A percentile compares a stretch with the other conserved stretches of the same genome.
phyloP scores from a whole-genome alignment of 2,329 filamentous ascomycete species.

The Pleomassaria siparia region DNA sequence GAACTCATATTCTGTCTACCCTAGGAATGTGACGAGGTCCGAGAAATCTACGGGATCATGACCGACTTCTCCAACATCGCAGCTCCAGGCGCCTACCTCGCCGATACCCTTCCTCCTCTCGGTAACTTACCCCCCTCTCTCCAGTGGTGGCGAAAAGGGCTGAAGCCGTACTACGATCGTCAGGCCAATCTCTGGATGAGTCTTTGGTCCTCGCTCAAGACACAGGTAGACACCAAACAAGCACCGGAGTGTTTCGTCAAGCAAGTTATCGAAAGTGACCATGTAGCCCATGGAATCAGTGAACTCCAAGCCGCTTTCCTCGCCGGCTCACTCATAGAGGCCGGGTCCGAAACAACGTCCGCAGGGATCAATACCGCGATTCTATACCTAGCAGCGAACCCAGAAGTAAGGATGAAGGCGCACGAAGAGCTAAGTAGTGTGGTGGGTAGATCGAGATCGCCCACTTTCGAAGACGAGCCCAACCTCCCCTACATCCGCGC shows the following conservation, averaged over 20 bases:
- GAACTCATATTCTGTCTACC: too few relatives aligned
- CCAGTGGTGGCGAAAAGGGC: constrained; percentile 34
- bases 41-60: constrained; percentile 38
- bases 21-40: constrained; percentile 38
- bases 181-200: constrained; percentile 39
- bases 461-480: constrained; percentile 48
- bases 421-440: constrained; percentile 25
- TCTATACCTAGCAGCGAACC: constrained; percentile 32
- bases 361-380: constrained; percentile 39
- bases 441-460: constrained; percentile 18
- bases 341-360: constrained; percentile 44
- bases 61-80: constrained; percentile 34
- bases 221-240: constrained; percentile 33
- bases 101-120: constrained; percentile 33
- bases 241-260: constrained; percentile 42
- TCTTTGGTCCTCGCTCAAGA: constrained; percentile 30
- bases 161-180: constrained; percentile 32
- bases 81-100: constrained; percentile 33
- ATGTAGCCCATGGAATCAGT: constrained; percentile 42
- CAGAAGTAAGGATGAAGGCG: constrained; percentile 19
- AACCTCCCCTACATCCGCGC: constrained; percentile 43
- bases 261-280: constrained; percentile 34
- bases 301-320: constrained; percentile 41
- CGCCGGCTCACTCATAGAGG: constrained; percentile 43
- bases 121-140: constrained; percentile 24